Base-by-base conservation (phyloP, 176 grass and related monocot genomes). In the Echinochloa phyllopogon region DNA sequence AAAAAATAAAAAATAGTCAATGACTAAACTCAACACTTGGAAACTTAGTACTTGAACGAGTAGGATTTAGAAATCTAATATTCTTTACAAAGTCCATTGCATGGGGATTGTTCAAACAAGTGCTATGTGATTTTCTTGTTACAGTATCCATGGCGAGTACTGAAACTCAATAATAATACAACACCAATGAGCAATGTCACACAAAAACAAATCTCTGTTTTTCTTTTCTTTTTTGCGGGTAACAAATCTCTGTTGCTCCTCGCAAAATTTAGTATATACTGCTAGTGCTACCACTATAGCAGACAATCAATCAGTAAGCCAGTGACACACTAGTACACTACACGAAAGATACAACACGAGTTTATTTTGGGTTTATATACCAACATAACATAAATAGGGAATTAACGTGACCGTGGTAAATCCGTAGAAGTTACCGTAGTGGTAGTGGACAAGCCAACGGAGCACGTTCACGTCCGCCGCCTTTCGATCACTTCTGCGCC, bases 401-500 rank as follows among this genome's bases (percentile, higher is more conserved):
- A 24, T 58, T n/a, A 56, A 38, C 20, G 21, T 41, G 52, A 33
- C 29, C 6, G 5, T 20, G 3, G 74, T 59, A 39, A 40, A 59
- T 48, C 33, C 4, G 58, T 13, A 27, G 23, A 55, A 21, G 72
- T 67, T 33, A 44, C 40, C 27, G 10, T 27, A 65, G 45, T 10
- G 6, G 10, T 27, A 65, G 45, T 10, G 6, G 10, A 36, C 10
- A 80, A 56, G 50, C 25, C 25, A 67, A 44, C 6, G 20, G 21
- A 87, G 61, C 49, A 61, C 21, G 43, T 43, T 70, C 21, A 43
- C 16, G 69, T 42, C 8, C 9, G 7, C 33, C 41, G 58, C 55
- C 20, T 42, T 67, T 56, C 14, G 10, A 36, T 85, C 68, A 86
- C 42, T 89, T 92, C n/a, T 85, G 89, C 47, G 66, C 63, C 71